phyloP scores from a whole-genome alignment of 768 basidiomycete genomes.

The Rhizopogon vesiculosus region DNA sequence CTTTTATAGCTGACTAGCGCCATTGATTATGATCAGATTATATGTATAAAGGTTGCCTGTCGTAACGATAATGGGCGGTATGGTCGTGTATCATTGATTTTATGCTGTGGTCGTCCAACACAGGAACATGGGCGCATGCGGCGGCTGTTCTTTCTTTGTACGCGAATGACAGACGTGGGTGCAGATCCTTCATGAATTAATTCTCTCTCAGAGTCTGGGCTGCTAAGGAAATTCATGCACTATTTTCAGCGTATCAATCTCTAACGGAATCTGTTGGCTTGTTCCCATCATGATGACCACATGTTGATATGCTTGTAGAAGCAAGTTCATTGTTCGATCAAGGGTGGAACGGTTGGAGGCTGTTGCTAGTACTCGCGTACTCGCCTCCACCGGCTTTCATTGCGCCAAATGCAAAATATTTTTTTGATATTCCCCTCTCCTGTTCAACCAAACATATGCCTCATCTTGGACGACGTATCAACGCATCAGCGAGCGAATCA shows the following conservation, averaged over 20 bases:
- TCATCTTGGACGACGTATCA: not conserved
- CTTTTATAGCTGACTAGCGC: not conserved
- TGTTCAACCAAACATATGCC: no score
- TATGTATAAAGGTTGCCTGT: not conserved
- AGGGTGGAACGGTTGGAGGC: not conserved
- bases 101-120: not conserved
- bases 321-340: not conserved
- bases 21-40: no score
- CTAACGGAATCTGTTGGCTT: not conserved
- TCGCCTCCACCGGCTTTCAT: not conserved
- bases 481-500: not conserved
- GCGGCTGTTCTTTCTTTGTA: no score
- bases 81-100: not conserved
- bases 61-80: not conserved
- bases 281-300: not conserved
- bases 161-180: slow-evolving; percentile 1
- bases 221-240: not conserved
- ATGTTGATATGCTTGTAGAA: not conserved
- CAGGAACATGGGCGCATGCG: not conserved
- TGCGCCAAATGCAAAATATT: not conserved
- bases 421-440: not conserved
- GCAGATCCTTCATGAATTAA: not conserved
- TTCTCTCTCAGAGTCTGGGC: not conserved
- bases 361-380: not conserved
- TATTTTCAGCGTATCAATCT: not conserved